Conservation (phyloP, 495 filamentous ascomycete species). For the Hypomontagnella submonticulosa region DNA sequence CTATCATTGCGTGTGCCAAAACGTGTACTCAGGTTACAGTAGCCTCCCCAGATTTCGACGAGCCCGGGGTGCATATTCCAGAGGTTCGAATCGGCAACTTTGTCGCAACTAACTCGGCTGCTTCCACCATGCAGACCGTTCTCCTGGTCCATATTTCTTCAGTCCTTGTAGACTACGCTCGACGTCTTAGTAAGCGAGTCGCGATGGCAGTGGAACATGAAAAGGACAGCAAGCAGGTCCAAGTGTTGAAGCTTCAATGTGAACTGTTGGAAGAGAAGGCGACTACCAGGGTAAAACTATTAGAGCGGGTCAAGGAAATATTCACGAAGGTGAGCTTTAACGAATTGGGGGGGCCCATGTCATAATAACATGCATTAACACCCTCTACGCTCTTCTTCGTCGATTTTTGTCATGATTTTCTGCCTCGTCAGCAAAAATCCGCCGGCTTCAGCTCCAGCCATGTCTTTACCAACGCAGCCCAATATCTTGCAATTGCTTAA, state of each 20-base stretch:
- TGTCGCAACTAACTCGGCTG: slow-evolving; percentile 40
- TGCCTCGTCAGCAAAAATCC: too few species aligned
- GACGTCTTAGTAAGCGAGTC: slow-evolving; percentile 28
- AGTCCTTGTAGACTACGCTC: slow-evolving; percentile 36
- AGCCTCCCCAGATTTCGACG: slow-evolving; percentile 18
- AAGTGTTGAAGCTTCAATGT: slow-evolving; percentile 42
- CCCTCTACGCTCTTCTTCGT: too few species aligned
- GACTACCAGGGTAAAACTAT: slow-evolving; percentile 18
- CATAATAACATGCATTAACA: too few species aligned
- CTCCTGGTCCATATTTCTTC: slow-evolving; percentile 43
- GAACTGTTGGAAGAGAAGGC: slow-evolving; percentile 42
- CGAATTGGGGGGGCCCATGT: slow-evolving; percentile 11
- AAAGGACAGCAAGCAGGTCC: slow-evolving; percentile 19
- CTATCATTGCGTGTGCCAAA: slow-evolving; percentile 38
- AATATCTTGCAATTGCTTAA: too few species aligned
- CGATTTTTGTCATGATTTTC: too few species aligned
- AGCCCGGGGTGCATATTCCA: slow-evolving; percentile 42
- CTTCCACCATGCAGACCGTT: slow-evolving; percentile 49
- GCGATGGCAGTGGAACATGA: background rate
- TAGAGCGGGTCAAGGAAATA: slow-evolving; percentile 30
- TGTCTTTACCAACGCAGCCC: too few species aligned
- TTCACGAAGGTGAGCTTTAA: slow-evolving; percentile 28
- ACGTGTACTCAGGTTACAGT: slow-evolving; percentile 41
- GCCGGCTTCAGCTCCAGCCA: too few species aligned
- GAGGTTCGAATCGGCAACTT: slow-evolving; percentile 50